Percentiles rank a stretch among this genome's conserved stretches.
Evolutionary conservation across 306 rosid species (phyloP).

Genomic region (Fragaria ananassa): DNA sequence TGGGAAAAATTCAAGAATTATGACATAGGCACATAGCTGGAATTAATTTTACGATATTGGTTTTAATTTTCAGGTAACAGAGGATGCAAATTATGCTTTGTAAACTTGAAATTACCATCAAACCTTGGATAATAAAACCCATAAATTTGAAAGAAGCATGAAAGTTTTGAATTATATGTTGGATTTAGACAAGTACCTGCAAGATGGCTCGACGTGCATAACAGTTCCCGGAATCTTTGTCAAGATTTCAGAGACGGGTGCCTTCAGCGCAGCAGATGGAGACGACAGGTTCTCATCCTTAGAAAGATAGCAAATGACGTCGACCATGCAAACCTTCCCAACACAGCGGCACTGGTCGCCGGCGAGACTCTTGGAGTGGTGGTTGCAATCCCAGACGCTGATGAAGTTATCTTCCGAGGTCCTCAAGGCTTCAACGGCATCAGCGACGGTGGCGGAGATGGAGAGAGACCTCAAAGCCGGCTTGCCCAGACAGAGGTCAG

Average conservation of each 20-base stretch:
- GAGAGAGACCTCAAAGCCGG: slow-evolving; percentile 76
- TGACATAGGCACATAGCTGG: neutral
- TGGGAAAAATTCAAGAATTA: neutral
- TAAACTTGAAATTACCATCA: neutral
- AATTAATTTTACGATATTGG: neutral
- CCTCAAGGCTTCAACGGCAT: slow-evolving; percentile 58
- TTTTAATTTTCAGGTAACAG: neutral
- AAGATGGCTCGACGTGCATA: slow-evolving; percentile 63
- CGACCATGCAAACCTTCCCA: slow-evolving; percentile 83
- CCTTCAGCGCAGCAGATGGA: slow-evolving; percentile 58
- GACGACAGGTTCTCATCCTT: slow-evolving; percentile 47
- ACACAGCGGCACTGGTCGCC: slow-evolving; percentile 48
- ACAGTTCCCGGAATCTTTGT: slow-evolving; percentile 43
- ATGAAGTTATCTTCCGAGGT: slow-evolving; percentile 60
- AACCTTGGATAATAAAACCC: neutral
- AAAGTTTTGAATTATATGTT: neutral
- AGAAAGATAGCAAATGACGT: slow-evolving; percentile 66
- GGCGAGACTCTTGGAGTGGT: slow-evolving; percentile 17
- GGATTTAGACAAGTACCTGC: slow-evolving; percentile 45
- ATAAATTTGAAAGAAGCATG: neutral
- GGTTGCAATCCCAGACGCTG: slow-evolving; percentile 74
- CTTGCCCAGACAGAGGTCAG: slow-evolving; percentile 97
- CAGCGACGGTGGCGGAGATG: slow-evolving; percentile 57
- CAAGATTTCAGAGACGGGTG: slow-evolving; percentile 58
- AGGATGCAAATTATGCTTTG: neutral